These are phyloP conservation scores for Xylaria sp. DNA, from an alignment of 2,329 filamentous ascomycete species.

Conservation along the genomic window DNA sequence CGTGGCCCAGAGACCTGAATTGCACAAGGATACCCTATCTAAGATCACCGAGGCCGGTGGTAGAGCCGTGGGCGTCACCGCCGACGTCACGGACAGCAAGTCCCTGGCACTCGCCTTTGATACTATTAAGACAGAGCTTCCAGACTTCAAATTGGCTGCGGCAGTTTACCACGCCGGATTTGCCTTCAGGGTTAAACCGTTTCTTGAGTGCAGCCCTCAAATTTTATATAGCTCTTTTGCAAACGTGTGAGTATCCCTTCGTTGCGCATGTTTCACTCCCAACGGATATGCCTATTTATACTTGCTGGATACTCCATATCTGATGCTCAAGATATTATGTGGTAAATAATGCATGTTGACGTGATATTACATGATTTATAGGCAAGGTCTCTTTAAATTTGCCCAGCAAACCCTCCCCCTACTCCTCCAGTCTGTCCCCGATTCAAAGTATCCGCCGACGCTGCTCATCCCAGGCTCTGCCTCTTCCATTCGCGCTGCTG, in stretches of 20 bases:
- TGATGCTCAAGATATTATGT: neutral
- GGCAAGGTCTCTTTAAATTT: slow-evolving; percentile 75
- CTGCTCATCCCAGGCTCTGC: slow-evolving; percentile 82
- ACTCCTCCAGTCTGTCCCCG: slow-evolving; percentile 66
- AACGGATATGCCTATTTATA: neutral
- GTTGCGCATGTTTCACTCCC: neutral
- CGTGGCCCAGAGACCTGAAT: slow-evolving; percentile 29
- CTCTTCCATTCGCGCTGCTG: slow-evolving; percentile 73
- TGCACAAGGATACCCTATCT: slow-evolving; percentile 26
- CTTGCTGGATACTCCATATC: neutral
- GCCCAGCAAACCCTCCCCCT: slow-evolving; percentile 73
- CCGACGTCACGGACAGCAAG: slow-evolving; percentile 24
- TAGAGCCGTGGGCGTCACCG: slow-evolving; percentile 29
- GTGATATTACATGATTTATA: slow-evolving; percentile 41
- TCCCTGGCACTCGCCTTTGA: slow-evolving; percentile 27
- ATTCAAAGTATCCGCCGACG: slow-evolving; percentile 68
- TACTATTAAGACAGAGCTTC: slow-evolving; percentile 22
- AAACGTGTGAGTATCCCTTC: slow-evolving; percentile 57
- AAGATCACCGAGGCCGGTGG: slow-evolving; percentile 31
- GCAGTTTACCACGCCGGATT: slow-evolving; percentile 42
- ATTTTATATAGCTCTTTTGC: slow-evolving; percentile 62
- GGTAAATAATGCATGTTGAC: neutral
- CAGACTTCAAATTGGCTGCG: slow-evolving; percentile 26
- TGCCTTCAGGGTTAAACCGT: slow-evolving; percentile 64
- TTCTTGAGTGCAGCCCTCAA: slow-evolving; percentile 64